Percentiles rank a stretch among this genome's conserved stretches.
These are phyloP conservation scores for Thermochaetoides thermophila DNA, from an alignment of 495 filamentous ascomycete genomes.

Conservation along the genomic window DNA sequence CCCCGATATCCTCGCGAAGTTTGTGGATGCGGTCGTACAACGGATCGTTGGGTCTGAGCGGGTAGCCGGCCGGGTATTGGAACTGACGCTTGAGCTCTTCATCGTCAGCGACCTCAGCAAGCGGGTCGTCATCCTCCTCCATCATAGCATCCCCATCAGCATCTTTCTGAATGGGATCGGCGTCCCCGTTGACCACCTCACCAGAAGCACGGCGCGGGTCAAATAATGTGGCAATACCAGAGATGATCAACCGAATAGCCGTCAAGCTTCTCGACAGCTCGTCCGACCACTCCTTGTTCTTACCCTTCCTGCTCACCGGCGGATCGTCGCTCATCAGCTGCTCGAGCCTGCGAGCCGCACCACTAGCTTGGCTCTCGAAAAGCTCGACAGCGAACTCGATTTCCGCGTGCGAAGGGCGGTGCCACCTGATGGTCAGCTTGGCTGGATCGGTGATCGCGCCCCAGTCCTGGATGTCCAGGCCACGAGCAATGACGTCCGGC, in stretches of 20 bases:
- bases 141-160: conserved; percentile 30
- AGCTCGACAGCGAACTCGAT: conserved; percentile 78
- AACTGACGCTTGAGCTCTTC: conserved; percentile 69
- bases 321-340: conserved; percentile 67
- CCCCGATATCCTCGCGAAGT: conserved; percentile 65
- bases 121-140: conserved; percentile 48
- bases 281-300: conserved; percentile 96
- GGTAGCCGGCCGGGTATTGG: conserved; percentile 73
- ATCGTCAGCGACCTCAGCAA: conserved; percentile 61
- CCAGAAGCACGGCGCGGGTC: conserved; percentile 57
- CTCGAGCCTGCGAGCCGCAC: conserved; percentile 40
- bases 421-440: conserved; percentile 78
- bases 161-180: conserved; percentile 16
- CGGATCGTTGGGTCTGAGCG: conserved; percentile 42
- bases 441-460: conserved; percentile 53
- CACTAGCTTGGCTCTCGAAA: conserved; percentile 62
- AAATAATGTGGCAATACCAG: conserved; percentile 78
- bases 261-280: conserved; percentile 83
- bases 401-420: conserved; percentile 64
- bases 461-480: conserved; percentile 57
- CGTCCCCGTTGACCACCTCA: conserved; percentile 20
- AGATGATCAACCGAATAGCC: conserved; percentile 70
- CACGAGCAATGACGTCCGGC: conserved; percentile 37
- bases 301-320: conserved; percentile 80
- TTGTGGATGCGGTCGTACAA: conserved; percentile 66